Evolutionary conservation across 371 early-diverging fungal species (phyloP).

Genomic region (Mucor lusitanicus): DNA sequence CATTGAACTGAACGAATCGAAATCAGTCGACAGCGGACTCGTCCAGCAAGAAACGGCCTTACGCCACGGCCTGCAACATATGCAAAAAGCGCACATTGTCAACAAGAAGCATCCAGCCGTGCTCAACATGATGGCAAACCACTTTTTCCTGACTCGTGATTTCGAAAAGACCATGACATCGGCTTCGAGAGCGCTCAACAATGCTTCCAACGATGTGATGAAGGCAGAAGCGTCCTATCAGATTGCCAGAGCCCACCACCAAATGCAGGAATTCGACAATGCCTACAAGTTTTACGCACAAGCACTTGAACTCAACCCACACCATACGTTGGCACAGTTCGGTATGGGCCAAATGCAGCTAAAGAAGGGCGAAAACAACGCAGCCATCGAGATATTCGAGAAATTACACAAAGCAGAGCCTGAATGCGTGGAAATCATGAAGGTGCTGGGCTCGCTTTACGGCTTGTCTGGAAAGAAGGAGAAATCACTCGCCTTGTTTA

Average conservation of each 20-base stretch:
- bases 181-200: conserved; percentile 46
- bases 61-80: conserved; percentile 44
- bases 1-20: conserved; percentile 76
- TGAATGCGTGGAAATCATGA: conserved; percentile 64
- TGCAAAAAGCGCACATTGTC: conserved; percentile 52
- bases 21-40: conserved; percentile 37
- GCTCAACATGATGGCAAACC: conserved; percentile 59
- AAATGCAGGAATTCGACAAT: conserved; percentile 62
- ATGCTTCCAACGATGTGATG: conserved; percentile 52
- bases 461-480: conserved; percentile 65
- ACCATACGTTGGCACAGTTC: conserved; percentile 72
- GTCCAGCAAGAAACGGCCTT: conserved; percentile 40
- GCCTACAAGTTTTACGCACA: conserved; percentile 74
- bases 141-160: conserved; percentile 54
- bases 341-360: conserved; percentile 78
- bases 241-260: conserved; percentile 60
- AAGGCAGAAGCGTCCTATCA: conserved; percentile 68
- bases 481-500: conserved; percentile 65
- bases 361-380: conserved; percentile 47
- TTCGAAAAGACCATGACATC: conserved; percentile 52
- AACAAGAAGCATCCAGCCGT: conserved; percentile 55
- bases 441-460: conserved; percentile 66
- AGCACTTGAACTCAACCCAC: conserved; percentile 68
- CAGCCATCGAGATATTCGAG: conserved; percentile 76
- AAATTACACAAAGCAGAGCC: conserved; percentile 68